Base-by-base conservation (phyloP, 1,284 basidiomycete species). In the Cryptococcus sp. region DNA sequence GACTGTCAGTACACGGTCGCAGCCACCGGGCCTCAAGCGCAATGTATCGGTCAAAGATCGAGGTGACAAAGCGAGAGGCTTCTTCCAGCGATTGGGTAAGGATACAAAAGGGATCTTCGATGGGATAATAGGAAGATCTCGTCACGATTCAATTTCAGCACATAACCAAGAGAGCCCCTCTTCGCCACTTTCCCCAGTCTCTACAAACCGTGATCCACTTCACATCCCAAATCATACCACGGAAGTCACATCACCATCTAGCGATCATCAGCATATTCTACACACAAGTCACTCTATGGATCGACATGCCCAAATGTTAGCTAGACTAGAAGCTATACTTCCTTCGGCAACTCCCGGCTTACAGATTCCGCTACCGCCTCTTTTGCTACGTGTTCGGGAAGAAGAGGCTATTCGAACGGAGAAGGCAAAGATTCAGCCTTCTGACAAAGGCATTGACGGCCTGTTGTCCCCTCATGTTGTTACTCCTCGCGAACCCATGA, bases 271-370 rank as follows among this genome's bases (percentile, higher is more conserved):
- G 10, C 38, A 41, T 38, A 35, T 41, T 30, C 54, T 48, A 15
- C 14, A n/a, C 13, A 31, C 49, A 7, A 37, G 15, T 23, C 49
- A 55, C n/a, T 8, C 66, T 0, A 58, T 55, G 1, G 64, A 68
- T 11, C 55, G 58, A 14, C 56, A 65, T 50, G 44, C 67, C 0
- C 52, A 53, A n/a, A 55, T 59, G 5, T 52, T 70, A 1, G 42
- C 30, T 1, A 35, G 46, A 15, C 56, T 72, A 15, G 55, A 62
- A 36, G 37, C 31, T 1, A 50, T 70, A 8, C 15, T 57, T 14
- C 61, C 55, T 1, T 70, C 66, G 3, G 63, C 65, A 0, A 70
- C 70, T 2, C 70, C 70, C 11, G 62, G 64, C 4, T 44, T 72
- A 38, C 23, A n/a, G 5, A 43, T 68, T 5, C 66, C 66, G 3